phyloP scores from a whole-genome alignment of 1,284 basidiomycete genomes.

The Cryptococcus jaspeensis region DNA sequence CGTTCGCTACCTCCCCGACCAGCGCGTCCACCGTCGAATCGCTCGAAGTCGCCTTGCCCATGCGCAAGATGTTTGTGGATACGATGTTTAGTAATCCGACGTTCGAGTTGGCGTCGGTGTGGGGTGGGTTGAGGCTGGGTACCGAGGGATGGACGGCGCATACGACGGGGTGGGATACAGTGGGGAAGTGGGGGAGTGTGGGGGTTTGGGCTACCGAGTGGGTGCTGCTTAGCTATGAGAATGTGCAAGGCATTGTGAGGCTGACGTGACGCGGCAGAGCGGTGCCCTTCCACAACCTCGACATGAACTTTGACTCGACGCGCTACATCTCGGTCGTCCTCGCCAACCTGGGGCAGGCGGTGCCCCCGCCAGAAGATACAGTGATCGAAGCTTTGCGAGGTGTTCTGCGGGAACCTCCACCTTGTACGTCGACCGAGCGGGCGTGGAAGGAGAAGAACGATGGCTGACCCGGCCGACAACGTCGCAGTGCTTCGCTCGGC shows the following conservation, averaged over 20 bases:
- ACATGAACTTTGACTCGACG: slow-evolving; percentile 34
- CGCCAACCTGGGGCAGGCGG: slow-evolving; percentile 25
- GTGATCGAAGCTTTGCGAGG: slow-evolving; percentile 14
- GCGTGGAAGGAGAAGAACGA: too few species aligned
- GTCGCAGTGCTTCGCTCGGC: slow-evolving; percentile 21
- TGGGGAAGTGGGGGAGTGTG: slow-evolving; percentile 23
- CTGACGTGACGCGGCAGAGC: slow-evolving; percentile 10
- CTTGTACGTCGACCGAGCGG: slow-evolving; percentile 13
- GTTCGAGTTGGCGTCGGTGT: slow-evolving; percentile 7
- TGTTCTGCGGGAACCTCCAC: slow-evolving; percentile 22
- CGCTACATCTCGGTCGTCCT: slow-evolving; percentile 29
- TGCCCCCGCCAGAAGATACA: not conserved
- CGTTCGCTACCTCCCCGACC: slow-evolving; percentile 23
- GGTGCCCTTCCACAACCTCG: slow-evolving; percentile 39
- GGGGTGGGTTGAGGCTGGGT: slow-evolving; percentile 3
- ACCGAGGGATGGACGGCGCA: slow-evolving; percentile 20
- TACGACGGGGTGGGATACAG: slow-evolving; percentile 25
- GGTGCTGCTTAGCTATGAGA: slow-evolving; percentile 8
- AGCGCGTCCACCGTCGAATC: slow-evolving; percentile 24
- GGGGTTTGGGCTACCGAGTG: slow-evolving; percentile 38
- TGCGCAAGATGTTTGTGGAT: slow-evolving; percentile 38
- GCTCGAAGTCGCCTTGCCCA: slow-evolving; percentile 24
- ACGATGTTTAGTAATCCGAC: slow-evolving; percentile 11
- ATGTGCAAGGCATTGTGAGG: too few species aligned
- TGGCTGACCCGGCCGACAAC: too few species aligned